Evolutionary conservation across 441 rosid genomes (phyloP).

Genomic region (Croton setiger): DNA sequence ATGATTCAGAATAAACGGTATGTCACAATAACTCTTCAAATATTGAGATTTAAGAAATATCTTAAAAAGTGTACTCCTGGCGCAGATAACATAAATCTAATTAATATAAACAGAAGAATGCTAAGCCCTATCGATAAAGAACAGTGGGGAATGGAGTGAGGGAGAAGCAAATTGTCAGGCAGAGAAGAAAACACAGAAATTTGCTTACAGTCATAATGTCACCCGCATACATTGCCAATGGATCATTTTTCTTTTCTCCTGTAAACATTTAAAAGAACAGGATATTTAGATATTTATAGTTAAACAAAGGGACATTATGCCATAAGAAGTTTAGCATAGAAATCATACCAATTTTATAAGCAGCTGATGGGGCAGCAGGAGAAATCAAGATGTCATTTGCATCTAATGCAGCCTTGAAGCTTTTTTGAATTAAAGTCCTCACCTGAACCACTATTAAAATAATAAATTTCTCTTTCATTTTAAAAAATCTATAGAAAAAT

Average conservation of each 20-base stretch:
- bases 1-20: neutral
- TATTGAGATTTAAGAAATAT: neutral
- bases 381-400: slow-evolving; percentile 81
- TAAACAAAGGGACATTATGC: neutral
- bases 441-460: slow-evolving; percentile 49
- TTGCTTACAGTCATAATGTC: slow-evolving; percentile 80
- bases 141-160: neutral
- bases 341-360: slow-evolving; percentile 74
- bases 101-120: neutral
- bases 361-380: slow-evolving; percentile 92
- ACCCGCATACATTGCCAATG: slow-evolving; percentile 93
- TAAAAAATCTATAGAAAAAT: slow-evolving; percentile 2
- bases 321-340: neutral
- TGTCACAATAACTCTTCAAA: neutral
- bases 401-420: slow-evolving; percentile 69
- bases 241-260: slow-evolving; percentile 93
- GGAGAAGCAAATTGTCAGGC: neutral
- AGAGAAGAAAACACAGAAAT: neutral
- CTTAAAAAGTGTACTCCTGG: neutral
- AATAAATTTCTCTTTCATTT: slow-evolving; percentile 27
- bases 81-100: neutral
- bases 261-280: slow-evolving; percentile 16
- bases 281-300: neutral
- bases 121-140: neutral
- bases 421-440: slow-evolving; percentile 66